These are phyloP conservation scores for Penicillium argentinense DNA, from an alignment of 495 filamentous ascomycete genomes.

Conservation along the genomic window DNA sequence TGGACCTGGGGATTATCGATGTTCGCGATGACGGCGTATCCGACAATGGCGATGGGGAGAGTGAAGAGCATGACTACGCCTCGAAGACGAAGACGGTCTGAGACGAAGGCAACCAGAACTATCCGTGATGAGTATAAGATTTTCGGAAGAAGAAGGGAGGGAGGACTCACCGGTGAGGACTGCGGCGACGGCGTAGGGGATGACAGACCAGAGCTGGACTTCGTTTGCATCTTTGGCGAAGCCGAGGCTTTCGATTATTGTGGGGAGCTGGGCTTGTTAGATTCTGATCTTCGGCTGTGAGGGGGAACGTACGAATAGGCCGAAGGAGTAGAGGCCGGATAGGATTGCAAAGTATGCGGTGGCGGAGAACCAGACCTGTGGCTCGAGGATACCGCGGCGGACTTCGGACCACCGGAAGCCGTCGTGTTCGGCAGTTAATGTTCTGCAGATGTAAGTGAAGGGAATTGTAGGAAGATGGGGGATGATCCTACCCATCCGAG, in stretches of 20 bases:
- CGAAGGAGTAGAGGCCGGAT: slow-evolving; percentile 45
- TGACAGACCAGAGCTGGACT: slow-evolving; percentile 81
- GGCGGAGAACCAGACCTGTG: slow-evolving; percentile 44
- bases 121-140: too few species aligned
- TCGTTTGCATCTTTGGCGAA: slow-evolving; percentile 61
- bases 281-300: neutral
- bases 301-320: slow-evolving; percentile 31
- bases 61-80: slow-evolving; percentile 50
- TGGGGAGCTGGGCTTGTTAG: slow-evolving; percentile 54
- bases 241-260: slow-evolving; percentile 71
- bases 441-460: slow-evolving; percentile 13
- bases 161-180: slow-evolving; percentile 69
- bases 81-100: slow-evolving; percentile 43
- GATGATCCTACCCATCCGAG: slow-evolving; percentile 27
- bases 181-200: slow-evolving; percentile 81
- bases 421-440: slow-evolving; percentile 30
- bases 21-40: slow-evolving; percentile 51
- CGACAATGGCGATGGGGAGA: slow-evolving; percentile 48
- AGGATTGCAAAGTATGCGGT: slow-evolving; percentile 45
- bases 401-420: slow-evolving; percentile 44
- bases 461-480: neutral
- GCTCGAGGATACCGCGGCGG: slow-evolving; percentile 33
- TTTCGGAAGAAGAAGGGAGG: too few species aligned
- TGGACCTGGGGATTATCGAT: slow-evolving; percentile 37
- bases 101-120: slow-evolving; percentile 47